phyloP scores from a whole-genome alignment of 495 filamentous ascomycete genomes.

The Glonium stellatum region DNA sequence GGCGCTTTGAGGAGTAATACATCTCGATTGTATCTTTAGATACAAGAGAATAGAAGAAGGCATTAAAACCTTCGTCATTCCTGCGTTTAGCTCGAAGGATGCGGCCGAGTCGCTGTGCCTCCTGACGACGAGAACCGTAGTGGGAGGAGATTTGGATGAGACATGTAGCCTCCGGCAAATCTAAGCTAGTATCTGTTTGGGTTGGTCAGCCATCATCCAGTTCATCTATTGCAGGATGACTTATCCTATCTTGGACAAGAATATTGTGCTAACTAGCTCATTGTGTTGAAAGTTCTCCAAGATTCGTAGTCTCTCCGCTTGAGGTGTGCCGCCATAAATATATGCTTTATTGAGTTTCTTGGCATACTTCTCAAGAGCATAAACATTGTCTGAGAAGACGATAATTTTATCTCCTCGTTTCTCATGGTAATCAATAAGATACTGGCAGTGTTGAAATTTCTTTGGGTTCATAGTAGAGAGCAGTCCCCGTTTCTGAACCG shows the following conservation, averaged over 20 bases:
- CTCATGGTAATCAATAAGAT: conserved; percentile 96
- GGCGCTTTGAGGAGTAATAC: conserved; percentile 94
- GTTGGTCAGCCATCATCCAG: too few species aligned
- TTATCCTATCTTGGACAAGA: conserved; percentile 87
- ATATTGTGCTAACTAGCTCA: conserved; percentile 86
- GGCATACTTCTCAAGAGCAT: conserved; percentile 81
- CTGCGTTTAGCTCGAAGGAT: conserved; percentile 93
- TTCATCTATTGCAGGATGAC: too few species aligned
- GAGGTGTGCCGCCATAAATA: conserved; percentile 86
- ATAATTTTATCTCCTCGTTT: conserved; percentile 95
- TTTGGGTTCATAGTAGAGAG: conserved; percentile 96
- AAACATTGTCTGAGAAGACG: conserved; percentile 98
- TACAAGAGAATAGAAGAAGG: conserved; percentile 97
- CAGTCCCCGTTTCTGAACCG: conserved; percentile 60
- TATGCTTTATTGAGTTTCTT: conserved; percentile 77
- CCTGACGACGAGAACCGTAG: conserved; percentile 94
- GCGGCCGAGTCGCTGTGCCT: conserved; percentile 88
- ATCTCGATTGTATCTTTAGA: conserved; percentile 97
- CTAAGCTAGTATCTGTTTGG: conserved; percentile 73
- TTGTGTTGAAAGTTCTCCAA: conserved; percentile 97
- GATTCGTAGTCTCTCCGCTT: conserved; percentile 80
- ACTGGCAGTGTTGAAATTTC: conserved; percentile 95
- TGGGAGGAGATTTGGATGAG: conserved; percentile 98
- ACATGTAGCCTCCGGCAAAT: conserved; percentile 93
- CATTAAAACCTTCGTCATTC: conserved; percentile 98